phyloP scores from a whole-genome alignment of 1,284 basidiomycete species.

The Cryptococcus sp. region DNA sequence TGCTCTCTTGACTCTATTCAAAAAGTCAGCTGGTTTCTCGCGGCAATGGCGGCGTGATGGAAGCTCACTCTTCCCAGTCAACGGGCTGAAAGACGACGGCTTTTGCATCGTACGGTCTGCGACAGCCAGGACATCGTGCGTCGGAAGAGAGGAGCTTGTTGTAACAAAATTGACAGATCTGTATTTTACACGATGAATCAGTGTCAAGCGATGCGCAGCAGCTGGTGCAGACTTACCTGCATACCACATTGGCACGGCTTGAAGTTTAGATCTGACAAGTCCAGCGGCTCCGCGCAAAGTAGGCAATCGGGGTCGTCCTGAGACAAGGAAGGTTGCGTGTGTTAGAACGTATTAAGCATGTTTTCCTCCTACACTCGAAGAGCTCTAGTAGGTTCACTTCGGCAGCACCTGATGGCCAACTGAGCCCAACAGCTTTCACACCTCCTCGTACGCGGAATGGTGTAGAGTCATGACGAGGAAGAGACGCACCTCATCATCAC shows the following conservation, averaged over 20 bases:
- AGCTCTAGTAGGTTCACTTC: no score
- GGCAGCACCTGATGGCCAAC: no score
- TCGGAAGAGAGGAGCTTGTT: conserved; percentile 97
- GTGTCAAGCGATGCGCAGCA: no score
- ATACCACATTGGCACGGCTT: conserved; percentile 99
- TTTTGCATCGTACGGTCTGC: conserved; percentile 90
- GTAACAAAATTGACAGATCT: conserved; percentile 99
- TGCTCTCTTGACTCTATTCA: conserved; percentile 83
- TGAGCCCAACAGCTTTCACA: no score
- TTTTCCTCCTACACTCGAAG: no score
- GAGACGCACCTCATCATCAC: conserved; percentile 74
- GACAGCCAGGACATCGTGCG: conserved; percentile 94
- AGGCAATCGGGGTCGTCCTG: conserved; percentile 98
- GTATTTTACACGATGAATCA: conserved; percentile 1
- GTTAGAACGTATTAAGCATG: not conserved
- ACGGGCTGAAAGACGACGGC: conserved; percentile 95
- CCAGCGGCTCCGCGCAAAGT: conserved; percentile 98
- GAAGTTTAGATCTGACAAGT: conserved; percentile 98
- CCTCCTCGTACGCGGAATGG: no score
- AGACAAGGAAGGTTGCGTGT: not conserved
- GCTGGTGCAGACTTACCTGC: conserved; percentile 63
- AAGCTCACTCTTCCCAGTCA: conserved; percentile 86
- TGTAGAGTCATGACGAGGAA: no score
- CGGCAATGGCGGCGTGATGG: not conserved
- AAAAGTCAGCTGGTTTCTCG: not conserved